phyloP scores from a whole-genome alignment of 768 basidiomycete genomes.

The Gloeophyllum trabeum region DNA sequence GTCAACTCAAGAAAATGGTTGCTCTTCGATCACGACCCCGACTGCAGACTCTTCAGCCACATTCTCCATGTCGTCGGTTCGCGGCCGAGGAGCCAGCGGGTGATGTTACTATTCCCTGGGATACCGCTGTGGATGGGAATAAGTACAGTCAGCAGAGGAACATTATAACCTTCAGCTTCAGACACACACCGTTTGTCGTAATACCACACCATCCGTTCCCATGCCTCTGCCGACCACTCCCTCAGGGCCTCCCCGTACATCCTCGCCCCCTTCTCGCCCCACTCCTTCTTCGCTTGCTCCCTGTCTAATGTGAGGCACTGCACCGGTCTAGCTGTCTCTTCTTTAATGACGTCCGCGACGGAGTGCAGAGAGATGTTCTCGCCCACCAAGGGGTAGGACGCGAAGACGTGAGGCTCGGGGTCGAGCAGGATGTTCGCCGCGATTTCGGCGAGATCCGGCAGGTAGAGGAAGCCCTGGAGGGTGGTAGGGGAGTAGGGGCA shows the following conservation, averaged over 20 bases:
- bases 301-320: background rate
- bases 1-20: no score
- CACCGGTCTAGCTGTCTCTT: constrained; percentile 8
- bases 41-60: no score
- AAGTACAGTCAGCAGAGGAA: background rate
- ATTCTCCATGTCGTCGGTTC: constrained; percentile 19
- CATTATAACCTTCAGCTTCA: background rate
- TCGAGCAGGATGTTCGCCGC: constrained; percentile 17
- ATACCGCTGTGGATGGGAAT: constrained; percentile 22
- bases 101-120: constrained; percentile 19
- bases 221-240: constrained; percentile 14
- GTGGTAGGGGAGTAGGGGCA: constrained; percentile 14
- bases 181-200: constrained; percentile 18
- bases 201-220: constrained; percentile 20
- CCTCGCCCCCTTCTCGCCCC: constrained; percentile 6
- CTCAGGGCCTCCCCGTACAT: constrained; percentile 5
- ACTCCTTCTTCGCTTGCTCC: constrained; percentile 10
- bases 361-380: constrained; percentile 18
- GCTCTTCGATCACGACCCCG: no score
- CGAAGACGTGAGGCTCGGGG: constrained; percentile 17
- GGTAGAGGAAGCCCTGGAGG: constrained; percentile 22
- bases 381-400: constrained; percentile 23
- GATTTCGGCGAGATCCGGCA: constrained; percentile 18
- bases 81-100: constrained; percentile 20
- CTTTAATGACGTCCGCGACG: constrained; percentile 12